phyloP scores from a whole-genome alignment of 805 yeast species.

The Sugiyamaella marilandica region DNA sequence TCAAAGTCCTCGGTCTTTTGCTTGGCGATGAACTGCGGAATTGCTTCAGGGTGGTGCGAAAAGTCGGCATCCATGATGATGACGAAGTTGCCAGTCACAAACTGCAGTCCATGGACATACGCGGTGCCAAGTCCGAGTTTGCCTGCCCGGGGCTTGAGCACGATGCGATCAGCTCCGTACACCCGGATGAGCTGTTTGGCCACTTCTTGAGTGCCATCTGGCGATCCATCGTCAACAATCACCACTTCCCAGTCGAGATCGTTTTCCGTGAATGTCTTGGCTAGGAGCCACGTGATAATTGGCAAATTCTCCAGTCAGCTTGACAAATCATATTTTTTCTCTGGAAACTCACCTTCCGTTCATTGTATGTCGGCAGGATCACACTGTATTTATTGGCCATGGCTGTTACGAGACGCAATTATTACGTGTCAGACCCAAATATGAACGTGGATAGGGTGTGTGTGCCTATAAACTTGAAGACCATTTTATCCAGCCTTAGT shows the following conservation, averaged over 20 bases:
- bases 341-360: constrained; percentile 41
- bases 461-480: too few species aligned
- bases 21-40: constrained; percentile 66
- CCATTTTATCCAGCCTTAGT: not conserved
- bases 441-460: too few species aligned
- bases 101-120: constrained; percentile 70
- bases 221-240: constrained; percentile 74
- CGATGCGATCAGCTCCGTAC: constrained; percentile 57
- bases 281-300: constrained; percentile 62
- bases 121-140: constrained; percentile 79
- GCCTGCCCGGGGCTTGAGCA: constrained; percentile 67
- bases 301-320: constrained; percentile 44
- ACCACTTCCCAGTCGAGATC: constrained; percentile 68
- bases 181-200: constrained; percentile 44
- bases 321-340: not conserved
- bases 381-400: constrained; percentile 56
- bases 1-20: constrained; percentile 43
- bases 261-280: constrained; percentile 56
- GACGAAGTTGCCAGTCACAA: constrained; percentile 66
- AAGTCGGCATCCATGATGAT: constrained; percentile 83
- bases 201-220: constrained; percentile 75
- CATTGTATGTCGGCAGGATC: constrained; percentile 74
- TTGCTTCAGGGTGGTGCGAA: constrained; percentile 76
- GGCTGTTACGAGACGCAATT: not conserved
- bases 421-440: not conserved